Evolutionary conservation across 169 alveolate genomes (phyloP).

Genomic region (Cryptosporidium baileyi): DNA sequence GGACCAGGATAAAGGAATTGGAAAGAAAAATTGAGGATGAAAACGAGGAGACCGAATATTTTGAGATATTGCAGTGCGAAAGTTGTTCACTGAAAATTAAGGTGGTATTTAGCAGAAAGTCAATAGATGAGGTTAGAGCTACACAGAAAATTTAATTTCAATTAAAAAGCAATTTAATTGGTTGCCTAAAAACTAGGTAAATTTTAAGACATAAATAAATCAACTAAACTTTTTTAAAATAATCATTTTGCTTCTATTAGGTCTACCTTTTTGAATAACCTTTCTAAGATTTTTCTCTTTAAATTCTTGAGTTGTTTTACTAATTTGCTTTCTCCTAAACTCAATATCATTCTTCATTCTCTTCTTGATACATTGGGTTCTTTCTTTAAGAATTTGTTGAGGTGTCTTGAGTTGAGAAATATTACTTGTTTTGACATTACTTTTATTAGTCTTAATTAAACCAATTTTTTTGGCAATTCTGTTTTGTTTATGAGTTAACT

Average conservation of each 20-base stretch:
- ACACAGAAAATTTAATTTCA: not conserved
- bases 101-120: not conserved
- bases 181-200: too few relatives aligned
- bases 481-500: slow-evolving; percentile 73
- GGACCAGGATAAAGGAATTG: not conserved
- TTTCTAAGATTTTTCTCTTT: slow-evolving; percentile 20
- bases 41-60: not conserved
- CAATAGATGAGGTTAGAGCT: not conserved
- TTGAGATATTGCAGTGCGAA: slow-evolving; percentile 36
- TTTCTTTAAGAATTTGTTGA: slow-evolving; percentile 22
- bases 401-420: slow-evolving; percentile 20
- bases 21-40: not conserved
- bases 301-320: not conserved
- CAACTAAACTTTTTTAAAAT: not conserved
- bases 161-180: not conserved
- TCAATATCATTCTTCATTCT: slow-evolving; percentile 46
- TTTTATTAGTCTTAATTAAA: not conserved
- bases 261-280: slow-evolving; percentile 23
- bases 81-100: slow-evolving; percentile 54
- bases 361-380: not conserved
- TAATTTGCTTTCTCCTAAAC: slow-evolving; percentile 12
- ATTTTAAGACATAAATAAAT: not conserved
- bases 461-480: slow-evolving; percentile 43
- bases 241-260: slow-evolving; percentile 37
- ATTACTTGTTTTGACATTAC: not conserved